Evolutionary conservation across 75 land plant genomes (phyloP).

Genomic region (Larix kaempferi): DNA sequence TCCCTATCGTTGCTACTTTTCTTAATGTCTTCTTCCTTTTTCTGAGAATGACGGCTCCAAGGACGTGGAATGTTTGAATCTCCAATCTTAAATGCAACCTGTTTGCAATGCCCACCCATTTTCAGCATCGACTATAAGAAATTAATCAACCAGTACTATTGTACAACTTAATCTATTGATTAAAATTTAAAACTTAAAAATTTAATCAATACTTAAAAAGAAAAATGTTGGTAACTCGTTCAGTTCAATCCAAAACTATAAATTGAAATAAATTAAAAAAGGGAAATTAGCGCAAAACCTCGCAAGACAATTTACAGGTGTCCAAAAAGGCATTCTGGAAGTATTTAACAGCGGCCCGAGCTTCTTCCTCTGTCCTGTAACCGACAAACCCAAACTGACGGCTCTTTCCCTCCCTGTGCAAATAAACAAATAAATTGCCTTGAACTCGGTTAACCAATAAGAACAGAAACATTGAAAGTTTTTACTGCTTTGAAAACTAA

Average conservation of each 20-base stretch:
- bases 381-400: conserved; percentile 95
- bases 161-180: not conserved
- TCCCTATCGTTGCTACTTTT: conserved; percentile 21
- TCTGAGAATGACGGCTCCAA: conserved; percentile 81
- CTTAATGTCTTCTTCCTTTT: conserved; percentile 27
- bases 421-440: not conserved
- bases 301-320: conserved; percentile 75
- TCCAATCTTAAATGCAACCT: conserved; percentile 88
- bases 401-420: conserved; percentile 78
- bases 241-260: not conserved
- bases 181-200: too few relatives aligned
- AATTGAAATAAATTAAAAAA: not conserved
- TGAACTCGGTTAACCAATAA: too few relatives aligned
- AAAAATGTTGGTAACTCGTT: not conserved
- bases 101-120: conserved; percentile 3
- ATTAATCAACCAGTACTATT: not conserved
- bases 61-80: conserved; percentile 81
- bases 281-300: conserved; percentile 43
- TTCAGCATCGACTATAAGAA: not conserved
- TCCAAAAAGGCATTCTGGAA: conserved; percentile 79
- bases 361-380: conserved; percentile 77
- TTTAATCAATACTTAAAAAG: too few relatives aligned
- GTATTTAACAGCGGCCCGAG: conserved; percentile 70
- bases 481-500: not conserved
- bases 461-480: too few relatives aligned